These are phyloP conservation scores for Rhizophagus clarus DNA, from an alignment of 192 early-diverging fungal genomes.

Conservation along the genomic window DNA sequence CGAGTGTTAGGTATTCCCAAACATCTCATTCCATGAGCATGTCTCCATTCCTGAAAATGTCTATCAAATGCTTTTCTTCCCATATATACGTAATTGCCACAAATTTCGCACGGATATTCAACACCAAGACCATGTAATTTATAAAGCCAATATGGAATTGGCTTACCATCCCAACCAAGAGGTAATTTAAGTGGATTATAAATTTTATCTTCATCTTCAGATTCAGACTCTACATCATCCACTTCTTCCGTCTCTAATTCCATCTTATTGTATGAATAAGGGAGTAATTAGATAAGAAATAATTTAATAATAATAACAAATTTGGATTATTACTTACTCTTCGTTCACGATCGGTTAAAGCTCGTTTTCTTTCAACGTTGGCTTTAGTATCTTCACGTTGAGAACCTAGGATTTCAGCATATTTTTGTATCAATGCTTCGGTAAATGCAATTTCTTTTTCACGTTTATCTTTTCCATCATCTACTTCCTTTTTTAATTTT, in stretches of 20 bases:
- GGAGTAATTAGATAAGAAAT: not conserved
- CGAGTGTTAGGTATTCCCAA: slow-evolving; percentile 90
- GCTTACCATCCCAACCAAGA: slow-evolving; percentile 97
- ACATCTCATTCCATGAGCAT: slow-evolving; percentile 91
- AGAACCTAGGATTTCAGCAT: slow-evolving; percentile 56
- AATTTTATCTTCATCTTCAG: slow-evolving; percentile 84
- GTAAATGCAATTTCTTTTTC: slow-evolving; percentile 63
- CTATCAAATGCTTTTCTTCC: slow-evolving; percentile 95
- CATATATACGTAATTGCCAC: slow-evolving; percentile 93
- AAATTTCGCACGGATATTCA: slow-evolving; percentile 96
- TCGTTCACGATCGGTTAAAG: slow-evolving; percentile 86
- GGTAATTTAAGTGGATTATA: slow-evolving; percentile 98
- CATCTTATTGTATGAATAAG: slow-evolving; percentile 40
- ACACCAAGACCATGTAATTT: slow-evolving; percentile 95
- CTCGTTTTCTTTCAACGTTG: slow-evolving; percentile 90
- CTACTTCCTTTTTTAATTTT: slow-evolving; percentile 33
- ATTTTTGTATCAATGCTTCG: slow-evolving; percentile 64
- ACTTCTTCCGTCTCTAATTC: slow-evolving; percentile 74
- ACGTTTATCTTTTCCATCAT: slow-evolving; percentile 50
- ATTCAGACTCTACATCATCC: slow-evolving; percentile 63
- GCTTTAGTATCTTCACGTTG: slow-evolving; percentile 78
- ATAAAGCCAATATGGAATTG: slow-evolving; percentile 98
- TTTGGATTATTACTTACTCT: slow-evolving; percentile 45
- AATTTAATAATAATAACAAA: slow-evolving; percentile 10
- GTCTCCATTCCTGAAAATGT: slow-evolving; percentile 94